Conservation (phyloP, 2,329 filamentous ascomycete species). For the Cryphonectria parasitica region DNA sequence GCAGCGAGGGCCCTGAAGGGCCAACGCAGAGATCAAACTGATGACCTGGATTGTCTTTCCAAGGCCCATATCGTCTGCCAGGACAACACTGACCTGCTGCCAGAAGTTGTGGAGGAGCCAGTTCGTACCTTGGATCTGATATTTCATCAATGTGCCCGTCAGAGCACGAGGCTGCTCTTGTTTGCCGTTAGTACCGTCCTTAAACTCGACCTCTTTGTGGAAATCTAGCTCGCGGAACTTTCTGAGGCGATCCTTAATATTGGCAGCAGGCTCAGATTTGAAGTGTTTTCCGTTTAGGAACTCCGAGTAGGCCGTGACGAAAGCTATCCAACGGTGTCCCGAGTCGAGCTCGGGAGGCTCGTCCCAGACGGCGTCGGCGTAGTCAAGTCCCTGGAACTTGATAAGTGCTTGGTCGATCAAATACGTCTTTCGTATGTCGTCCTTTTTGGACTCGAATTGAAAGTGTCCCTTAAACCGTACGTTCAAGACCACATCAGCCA, state of each 20-base stretch:
- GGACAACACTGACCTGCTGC: slow-evolving; percentile 78
- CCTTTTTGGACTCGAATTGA: slow-evolving; percentile 62
- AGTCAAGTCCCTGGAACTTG: slow-evolving; percentile 91
- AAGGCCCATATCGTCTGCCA: slow-evolving; percentile 97
- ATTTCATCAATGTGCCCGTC: slow-evolving; percentile 85
- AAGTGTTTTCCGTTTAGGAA: slow-evolving; percentile 82
- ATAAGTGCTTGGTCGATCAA: slow-evolving; percentile 76
- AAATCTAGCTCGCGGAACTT: slow-evolving; percentile 71
- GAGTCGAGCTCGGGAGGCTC: slow-evolving; percentile 70
- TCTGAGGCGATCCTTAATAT: slow-evolving; percentile 69
- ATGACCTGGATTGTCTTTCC: slow-evolving; percentile 97
- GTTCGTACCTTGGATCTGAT: slow-evolving; percentile 90
- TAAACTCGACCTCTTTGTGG: slow-evolving; percentile 54
- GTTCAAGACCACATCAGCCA: slow-evolving; percentile 86
- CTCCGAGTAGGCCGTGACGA: slow-evolving; percentile 81
- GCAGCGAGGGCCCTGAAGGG: slow-evolving; percentile 69
- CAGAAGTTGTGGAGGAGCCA: slow-evolving; percentile 95
- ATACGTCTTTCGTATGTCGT: slow-evolving; percentile 72
- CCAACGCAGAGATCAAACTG: slow-evolving; percentile 74
- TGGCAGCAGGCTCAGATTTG: slow-evolving; percentile 54
- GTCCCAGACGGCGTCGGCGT: slow-evolving; percentile 93
- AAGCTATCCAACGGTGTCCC: slow-evolving; percentile 73
- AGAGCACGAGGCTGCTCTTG: slow-evolving; percentile 73
- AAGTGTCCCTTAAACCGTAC: slow-evolving; percentile 63
- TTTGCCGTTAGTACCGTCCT: slow-evolving; percentile 45